Percentiles rank a stretch among this genome's conserved stretches.
Evolutionary conservation across 805 yeast genomes (phyloP).

Genomic region (Spathaspora sp.): DNA sequence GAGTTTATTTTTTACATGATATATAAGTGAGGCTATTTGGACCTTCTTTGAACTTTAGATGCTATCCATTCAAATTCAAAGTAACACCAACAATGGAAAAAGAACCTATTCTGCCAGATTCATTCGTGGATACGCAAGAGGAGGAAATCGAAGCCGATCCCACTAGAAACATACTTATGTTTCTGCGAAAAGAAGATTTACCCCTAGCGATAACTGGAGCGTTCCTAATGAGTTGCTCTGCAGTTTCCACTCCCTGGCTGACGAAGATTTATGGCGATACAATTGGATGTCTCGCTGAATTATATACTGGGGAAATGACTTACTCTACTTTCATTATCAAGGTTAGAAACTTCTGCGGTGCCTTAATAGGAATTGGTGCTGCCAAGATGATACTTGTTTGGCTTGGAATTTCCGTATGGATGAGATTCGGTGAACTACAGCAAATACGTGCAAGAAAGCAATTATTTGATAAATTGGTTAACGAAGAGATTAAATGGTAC

Average conservation of each 20-base stretch:
- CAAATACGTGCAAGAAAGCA: constrained; percentile 51
- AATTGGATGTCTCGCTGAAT: constrained; percentile 38
- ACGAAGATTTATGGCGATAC: constrained; percentile 66
- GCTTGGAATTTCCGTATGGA: constrained; percentile 59
- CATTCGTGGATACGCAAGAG: not conserved
- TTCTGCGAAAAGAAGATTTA: constrained; percentile 13
- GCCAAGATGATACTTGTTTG: constrained; percentile 37
- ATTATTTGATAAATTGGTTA: constrained; percentile 44
- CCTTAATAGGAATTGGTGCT: constrained; percentile 31
- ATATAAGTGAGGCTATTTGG: not conserved
- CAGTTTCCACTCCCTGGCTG: constrained; percentile 56
- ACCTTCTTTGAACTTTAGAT: not conserved
- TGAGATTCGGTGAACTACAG: constrained; percentile 68
- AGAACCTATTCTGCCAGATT: not conserved
- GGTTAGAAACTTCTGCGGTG: constrained; percentile 24
- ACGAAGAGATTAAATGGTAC: constrained; percentile 55
- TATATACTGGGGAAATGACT: constrained; percentile 25
- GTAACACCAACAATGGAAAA: not conserved
- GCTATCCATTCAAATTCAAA: not conserved
- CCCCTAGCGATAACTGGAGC: constrained; percentile 18
- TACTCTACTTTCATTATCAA: constrained; percentile 21
- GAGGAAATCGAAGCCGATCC: not conserved
- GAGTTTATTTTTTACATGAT: not conserved
- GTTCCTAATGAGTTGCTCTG: constrained; percentile 44
- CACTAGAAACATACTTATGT: constrained; percentile 10